Evolutionary conservation across 805 yeast species (phyloP).

Genomic region (Saccharomycopsis sp.): DNA sequence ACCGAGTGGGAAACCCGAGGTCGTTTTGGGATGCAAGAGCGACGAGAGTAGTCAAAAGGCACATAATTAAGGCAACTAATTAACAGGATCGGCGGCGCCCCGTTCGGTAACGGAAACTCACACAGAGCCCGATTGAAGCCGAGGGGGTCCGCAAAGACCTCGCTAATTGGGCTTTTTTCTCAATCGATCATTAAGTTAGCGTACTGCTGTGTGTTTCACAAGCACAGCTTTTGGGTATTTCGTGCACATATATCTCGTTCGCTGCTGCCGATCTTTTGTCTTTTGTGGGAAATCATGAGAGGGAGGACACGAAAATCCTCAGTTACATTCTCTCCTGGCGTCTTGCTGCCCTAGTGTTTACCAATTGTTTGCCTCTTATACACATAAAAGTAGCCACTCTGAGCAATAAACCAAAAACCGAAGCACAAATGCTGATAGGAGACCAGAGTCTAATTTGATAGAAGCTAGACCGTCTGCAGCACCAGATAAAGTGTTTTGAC

Average conservation of each 20-base stretch:
- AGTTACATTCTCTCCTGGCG: not conserved
- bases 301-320: not conserved
- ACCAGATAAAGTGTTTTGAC: not conserved
- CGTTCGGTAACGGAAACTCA: not conserved
- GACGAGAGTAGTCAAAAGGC: not conserved
- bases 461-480: too few species aligned
- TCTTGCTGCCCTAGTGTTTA: not conserved
- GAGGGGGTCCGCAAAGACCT: not conserved
- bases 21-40: not conserved
- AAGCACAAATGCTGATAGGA: not conserved
- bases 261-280: not conserved
- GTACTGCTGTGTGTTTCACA: not conserved
- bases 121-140: not conserved
- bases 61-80: not conserved
- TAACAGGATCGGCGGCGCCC: not conserved
- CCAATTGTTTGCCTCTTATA: not conserved
- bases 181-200: not conserved
- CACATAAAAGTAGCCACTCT: not conserved
- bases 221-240: not conserved
- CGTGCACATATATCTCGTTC: not conserved
- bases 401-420: not conserved
- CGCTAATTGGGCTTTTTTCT: not conserved
- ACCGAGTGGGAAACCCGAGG: not conserved
- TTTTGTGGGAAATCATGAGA: not conserved
- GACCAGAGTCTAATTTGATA: not conserved